A percentile compares a stretch with the other conserved stretches of the same genome.
These are phyloP conservation scores for Cryoendolithus antarcticus DNA, from an alignment of 2,329 filamentous ascomycete species.

Conservation along the genomic window DNA sequence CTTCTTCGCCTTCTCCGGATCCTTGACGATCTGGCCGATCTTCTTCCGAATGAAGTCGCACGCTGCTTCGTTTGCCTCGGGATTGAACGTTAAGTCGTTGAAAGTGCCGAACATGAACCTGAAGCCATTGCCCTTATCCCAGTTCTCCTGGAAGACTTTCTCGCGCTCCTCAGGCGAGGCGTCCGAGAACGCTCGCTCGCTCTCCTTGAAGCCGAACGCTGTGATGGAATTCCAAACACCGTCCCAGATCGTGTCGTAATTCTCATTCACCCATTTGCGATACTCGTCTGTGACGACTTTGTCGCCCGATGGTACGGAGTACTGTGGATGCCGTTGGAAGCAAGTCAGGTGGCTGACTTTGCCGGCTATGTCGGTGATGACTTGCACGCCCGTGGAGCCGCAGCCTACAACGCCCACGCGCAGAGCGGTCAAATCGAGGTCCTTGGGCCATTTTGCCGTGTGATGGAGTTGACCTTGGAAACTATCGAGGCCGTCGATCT, in stretches of 20 bases:
- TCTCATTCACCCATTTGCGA: slow-evolving; percentile 13
- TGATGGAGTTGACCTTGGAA: slow-evolving; percentile 25
- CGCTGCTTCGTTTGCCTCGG: slow-evolving; percentile 41
- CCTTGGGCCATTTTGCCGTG: slow-evolving; percentile 22
- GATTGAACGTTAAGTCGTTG: slow-evolving; percentile 27
- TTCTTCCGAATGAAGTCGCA: slow-evolving; percentile 33
- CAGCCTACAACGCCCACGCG: slow-evolving; percentile 25
- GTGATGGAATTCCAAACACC: slow-evolving; percentile 36
- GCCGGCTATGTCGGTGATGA: slow-evolving; percentile 14
- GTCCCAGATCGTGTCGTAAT: slow-evolving; percentile 20
- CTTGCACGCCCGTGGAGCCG: slow-evolving; percentile 19
- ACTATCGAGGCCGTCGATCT: slow-evolving; percentile 20
- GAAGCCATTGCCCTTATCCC: slow-evolving; percentile 21
- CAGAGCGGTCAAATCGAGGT: slow-evolving; percentile 16
- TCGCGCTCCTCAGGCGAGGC: slow-evolving; percentile 13
- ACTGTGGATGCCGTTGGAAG: slow-evolving; percentile 19
- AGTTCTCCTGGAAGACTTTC: slow-evolving; percentile 16
- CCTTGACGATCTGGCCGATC: slow-evolving; percentile 25
- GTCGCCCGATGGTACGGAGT: slow-evolving; percentile 18
- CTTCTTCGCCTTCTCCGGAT: slow-evolving; percentile 42
- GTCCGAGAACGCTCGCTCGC: slow-evolving; percentile 9
- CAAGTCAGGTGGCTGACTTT: slow-evolving; percentile 14
- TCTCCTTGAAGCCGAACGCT: slow-evolving; percentile 20
- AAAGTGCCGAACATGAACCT: slow-evolving; percentile 26
- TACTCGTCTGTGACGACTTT: slow-evolving; percentile 12